Percentiles rank a stretch among this genome's conserved stretches.
phyloP scores from a whole-genome alignment of 1,284 basidiomycete species.

The Ustilago xerochloae region DNA sequence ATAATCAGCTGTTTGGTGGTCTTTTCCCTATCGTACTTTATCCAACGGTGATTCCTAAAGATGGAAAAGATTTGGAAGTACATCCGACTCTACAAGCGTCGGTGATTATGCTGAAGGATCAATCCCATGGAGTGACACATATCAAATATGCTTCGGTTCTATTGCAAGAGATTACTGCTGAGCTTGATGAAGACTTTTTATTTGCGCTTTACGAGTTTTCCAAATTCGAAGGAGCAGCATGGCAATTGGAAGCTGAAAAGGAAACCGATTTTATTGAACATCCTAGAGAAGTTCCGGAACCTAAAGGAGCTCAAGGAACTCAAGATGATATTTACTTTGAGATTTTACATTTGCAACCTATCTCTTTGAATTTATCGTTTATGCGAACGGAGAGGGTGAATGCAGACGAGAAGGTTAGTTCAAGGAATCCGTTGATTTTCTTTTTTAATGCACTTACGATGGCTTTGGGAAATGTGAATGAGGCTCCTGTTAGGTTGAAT shows the following conservation, averaged over 20 bases:
- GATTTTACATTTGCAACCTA: slow-evolving; percentile 94
- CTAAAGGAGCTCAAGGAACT: slow-evolving; percentile 71
- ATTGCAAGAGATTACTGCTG: slow-evolving; percentile 92
- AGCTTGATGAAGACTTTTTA: slow-evolving; percentile 95
- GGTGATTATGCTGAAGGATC: slow-evolving; percentile 88
- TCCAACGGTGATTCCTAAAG: slow-evolving; percentile 88
- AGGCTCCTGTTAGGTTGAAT: slow-evolving; percentile 94
- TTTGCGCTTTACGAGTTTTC: slow-evolving; percentile 92
- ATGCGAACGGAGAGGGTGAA: slow-evolving; percentile 95
- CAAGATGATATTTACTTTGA: slow-evolving; percentile 87
- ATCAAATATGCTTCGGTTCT: slow-evolving; percentile 97
- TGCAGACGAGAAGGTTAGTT: slow-evolving; percentile 76
- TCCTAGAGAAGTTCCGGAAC: slow-evolving; percentile 82
- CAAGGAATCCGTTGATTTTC: slow-evolving; percentile 86
- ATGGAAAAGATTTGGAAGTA: slow-evolving; percentile 79
- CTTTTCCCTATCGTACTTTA: slow-evolving; percentile 95
- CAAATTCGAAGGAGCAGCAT: slow-evolving; percentile 79
- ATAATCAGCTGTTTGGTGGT: slow-evolving; percentile 94
- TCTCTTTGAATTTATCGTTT: slow-evolving; percentile 91
- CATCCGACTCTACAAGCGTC: slow-evolving; percentile 91
- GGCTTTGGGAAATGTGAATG: slow-evolving; percentile 96
- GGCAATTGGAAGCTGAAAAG: slow-evolving; percentile 45
- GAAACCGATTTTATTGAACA: slow-evolving; percentile 77
- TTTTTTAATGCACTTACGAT: slow-evolving; percentile 94
- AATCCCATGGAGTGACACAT: slow-evolving; percentile 89